Evolutionary conservation across 345 rosid genomes (phyloP).

Genomic region (Salix exigua): DNA sequence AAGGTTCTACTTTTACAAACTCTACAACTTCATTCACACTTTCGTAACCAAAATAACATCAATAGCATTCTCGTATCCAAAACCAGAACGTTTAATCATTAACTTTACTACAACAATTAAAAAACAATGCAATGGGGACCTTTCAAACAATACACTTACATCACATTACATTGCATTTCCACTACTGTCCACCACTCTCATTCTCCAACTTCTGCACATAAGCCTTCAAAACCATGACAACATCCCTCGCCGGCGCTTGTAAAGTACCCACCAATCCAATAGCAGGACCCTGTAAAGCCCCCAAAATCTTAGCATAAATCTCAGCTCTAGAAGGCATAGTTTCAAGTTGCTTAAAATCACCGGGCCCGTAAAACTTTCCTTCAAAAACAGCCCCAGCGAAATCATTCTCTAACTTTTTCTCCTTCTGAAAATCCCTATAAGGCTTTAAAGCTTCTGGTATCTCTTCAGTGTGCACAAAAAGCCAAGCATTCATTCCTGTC

Average conservation of each 20-base stretch:
- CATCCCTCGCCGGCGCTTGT: slow-evolving; percentile 86
- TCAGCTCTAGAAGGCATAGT: slow-evolving; percentile 82
- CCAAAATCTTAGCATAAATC: slow-evolving; percentile 79
- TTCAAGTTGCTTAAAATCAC: slow-evolving; percentile 63
- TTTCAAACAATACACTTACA: neutral
- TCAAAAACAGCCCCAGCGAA: slow-evolving; percentile 89
- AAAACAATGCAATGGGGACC: neutral
- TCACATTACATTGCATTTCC: neutral
- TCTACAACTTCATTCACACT: neutral
- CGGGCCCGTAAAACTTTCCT: slow-evolving; percentile 83
- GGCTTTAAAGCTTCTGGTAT: slow-evolving; percentile 83
- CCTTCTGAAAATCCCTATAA: slow-evolving; percentile 70
- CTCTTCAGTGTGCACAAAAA: slow-evolving; percentile 85
- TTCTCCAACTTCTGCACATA: slow-evolving; percentile 88
- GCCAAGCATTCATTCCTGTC: slow-evolving; percentile 97
- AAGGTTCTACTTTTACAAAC: slow-evolving; percentile 8
- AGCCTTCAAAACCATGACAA: slow-evolving; percentile 76
- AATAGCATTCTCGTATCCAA: neutral
- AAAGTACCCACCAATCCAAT: slow-evolving; percentile 70
- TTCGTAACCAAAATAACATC: neutral
- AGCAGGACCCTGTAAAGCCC: slow-evolving; percentile 75
- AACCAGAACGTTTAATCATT: neutral
- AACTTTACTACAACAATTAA: slow-evolving; percentile 7
- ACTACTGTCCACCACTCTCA: slow-evolving; percentile 52
- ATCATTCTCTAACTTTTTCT: slow-evolving; percentile 68